A percentile compares a stretch with the other conserved stretches of the same genome.
These are phyloP conservation scores for Cryphonectria naterciae DNA, from an alignment of 2,329 filamentous ascomycete species.

Conservation along the genomic window DNA sequence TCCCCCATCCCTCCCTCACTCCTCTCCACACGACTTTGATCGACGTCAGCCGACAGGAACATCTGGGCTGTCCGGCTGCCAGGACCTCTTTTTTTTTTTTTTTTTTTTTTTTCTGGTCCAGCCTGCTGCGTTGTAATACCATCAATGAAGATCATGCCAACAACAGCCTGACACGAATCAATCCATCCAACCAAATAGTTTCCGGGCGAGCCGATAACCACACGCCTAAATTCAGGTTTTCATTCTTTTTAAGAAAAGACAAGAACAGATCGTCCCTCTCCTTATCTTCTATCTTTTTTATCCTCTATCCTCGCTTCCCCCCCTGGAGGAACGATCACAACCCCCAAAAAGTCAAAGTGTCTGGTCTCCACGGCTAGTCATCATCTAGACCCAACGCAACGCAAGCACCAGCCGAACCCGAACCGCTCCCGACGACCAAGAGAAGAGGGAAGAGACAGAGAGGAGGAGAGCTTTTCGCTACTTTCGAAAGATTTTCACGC, in stretches of 20 bases:
- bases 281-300: not conserved
- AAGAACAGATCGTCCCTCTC: not conserved
- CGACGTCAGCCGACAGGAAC: constrained; percentile 17
- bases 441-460: not conserved
- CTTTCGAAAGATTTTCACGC: not conserved
- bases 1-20: not conserved
- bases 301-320: not conserved
- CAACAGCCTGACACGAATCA: not conserved
- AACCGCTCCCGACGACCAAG: not conserved
- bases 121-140: not conserved
- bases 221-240: not conserved
- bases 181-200: not conserved
- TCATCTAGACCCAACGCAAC: constrained; percentile 1
- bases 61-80: constrained; percentile 9
- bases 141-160: constrained; percentile 5
- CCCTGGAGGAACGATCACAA: not conserved
- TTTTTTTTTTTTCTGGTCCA: not conserved
- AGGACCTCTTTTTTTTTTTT: not conserved
- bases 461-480: not conserved
- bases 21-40: constrained; percentile 8
- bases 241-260: not conserved
- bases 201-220: not conserved
- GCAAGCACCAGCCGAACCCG: not conserved
- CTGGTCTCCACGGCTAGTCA: constrained; percentile 3
- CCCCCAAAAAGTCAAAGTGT: not conserved